These are phyloP conservation scores for Spizellomyces punctatus DNA, from an alignment of 192 early-diverging fungal genomes.

Conservation along the genomic window DNA sequence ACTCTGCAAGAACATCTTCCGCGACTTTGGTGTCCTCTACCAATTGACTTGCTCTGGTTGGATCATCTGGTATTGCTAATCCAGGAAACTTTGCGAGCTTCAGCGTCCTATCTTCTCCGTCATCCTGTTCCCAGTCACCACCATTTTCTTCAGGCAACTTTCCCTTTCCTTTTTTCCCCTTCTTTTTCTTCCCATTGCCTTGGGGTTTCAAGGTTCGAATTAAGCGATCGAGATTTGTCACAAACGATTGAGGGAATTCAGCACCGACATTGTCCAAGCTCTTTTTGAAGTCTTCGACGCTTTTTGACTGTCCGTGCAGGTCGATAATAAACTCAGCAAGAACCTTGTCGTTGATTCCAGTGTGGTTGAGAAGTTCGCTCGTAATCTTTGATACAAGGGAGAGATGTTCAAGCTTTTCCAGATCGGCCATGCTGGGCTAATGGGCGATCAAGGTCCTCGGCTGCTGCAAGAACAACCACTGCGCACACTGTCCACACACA, in stretches of 20 bases:
- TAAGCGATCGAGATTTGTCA: slow-evolving; percentile 83
- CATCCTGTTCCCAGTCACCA: slow-evolving; percentile 38
- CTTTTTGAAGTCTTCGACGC: slow-evolving; percentile 64
- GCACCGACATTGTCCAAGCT: slow-evolving; percentile 70
- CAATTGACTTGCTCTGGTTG: slow-evolving; percentile 30
- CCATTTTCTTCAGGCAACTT: slow-evolving; percentile 26
- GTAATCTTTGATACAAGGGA: slow-evolving; percentile 88
- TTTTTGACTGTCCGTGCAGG: slow-evolving; percentile 72
- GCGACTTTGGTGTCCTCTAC: slow-evolving; percentile 52
- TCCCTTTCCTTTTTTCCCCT: slow-evolving; percentile 27
- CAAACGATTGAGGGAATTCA: slow-evolving; percentile 82
- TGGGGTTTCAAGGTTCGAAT: slow-evolving; percentile 77
- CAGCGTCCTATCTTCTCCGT: slow-evolving; percentile 23
- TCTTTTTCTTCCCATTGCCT: slow-evolving; percentile 35
- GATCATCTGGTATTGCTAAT: slow-evolving; percentile 59
- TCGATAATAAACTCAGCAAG: slow-evolving; percentile 91
- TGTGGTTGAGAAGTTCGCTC: slow-evolving; percentile 91
- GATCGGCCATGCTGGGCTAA: slow-evolving; percentile 29
- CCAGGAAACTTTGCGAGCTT: slow-evolving; percentile 70
- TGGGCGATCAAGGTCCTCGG: too few species aligned
- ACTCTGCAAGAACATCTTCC: slow-evolving; percentile 57
- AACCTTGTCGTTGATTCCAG: slow-evolving; percentile 85
- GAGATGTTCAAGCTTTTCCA: slow-evolving; percentile 84
- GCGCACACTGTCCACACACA: too few species aligned
- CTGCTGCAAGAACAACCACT: too few species aligned